Percentiles rank a stretch among this genome's conserved stretches.
Conservation (phyloP, 2,329 filamentous ascomycete genomes). For the Fusarium clavum region DNA sequence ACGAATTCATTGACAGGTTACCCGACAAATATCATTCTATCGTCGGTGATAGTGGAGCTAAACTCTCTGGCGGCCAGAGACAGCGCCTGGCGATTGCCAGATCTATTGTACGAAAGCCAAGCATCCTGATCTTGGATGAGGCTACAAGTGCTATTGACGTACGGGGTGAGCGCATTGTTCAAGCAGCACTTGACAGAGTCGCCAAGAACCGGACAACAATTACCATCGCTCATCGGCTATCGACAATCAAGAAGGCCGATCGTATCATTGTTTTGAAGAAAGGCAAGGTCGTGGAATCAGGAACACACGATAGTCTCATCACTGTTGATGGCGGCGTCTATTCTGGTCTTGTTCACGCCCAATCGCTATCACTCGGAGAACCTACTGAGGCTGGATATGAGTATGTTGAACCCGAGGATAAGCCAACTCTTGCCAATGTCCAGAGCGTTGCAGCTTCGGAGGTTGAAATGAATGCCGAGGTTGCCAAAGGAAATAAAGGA, state of each 20-base stretch:
- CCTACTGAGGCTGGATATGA: conserved; percentile 52
- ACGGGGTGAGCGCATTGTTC: conserved; percentile 69
- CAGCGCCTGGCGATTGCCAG: conserved; percentile 84
- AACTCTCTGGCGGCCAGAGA: conserved; percentile 86
- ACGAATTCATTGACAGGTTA: conserved; percentile 74
- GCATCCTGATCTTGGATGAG: conserved; percentile 80
- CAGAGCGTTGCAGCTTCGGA: conserved; percentile 60
- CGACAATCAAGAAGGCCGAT: conserved; percentile 81
- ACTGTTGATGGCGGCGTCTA: conserved; percentile 71
- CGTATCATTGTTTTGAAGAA: conserved; percentile 81
- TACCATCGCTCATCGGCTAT: conserved; percentile 79
- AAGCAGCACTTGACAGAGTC: conserved; percentile 71
- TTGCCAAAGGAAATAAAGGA: conserved; percentile 49
- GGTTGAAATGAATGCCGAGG: conserved; percentile 38
- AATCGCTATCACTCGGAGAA: conserved; percentile 67
- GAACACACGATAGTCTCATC: conserved; percentile 79
- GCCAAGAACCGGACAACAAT: conserved; percentile 75
- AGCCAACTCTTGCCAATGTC: conserved; percentile 55
- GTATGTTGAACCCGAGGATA: conserved; percentile 56
- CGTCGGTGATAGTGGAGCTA: conserved; percentile 82
- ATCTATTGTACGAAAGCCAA: conserved; percentile 77
- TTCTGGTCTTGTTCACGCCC: conserved; percentile 72
- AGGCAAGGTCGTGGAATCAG: conserved; percentile 77
- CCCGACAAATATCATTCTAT: conserved; percentile 61
- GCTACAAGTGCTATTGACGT: conserved; percentile 76